Conservation (phyloP, 202 grass and related monocot species). For the Musa balbisiana region DNA sequence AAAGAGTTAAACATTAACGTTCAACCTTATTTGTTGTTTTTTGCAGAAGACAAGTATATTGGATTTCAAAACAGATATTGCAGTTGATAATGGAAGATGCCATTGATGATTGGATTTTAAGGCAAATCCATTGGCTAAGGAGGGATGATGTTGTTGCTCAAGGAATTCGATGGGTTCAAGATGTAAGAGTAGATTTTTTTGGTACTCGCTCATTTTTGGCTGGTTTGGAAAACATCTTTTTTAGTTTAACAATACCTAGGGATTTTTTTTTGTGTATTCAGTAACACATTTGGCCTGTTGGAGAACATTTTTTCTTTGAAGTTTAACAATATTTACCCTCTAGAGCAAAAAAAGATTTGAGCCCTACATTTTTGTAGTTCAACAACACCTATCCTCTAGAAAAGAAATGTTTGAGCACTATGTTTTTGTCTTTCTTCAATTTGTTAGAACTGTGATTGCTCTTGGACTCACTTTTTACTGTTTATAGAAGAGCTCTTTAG, state of each 20-base stretch:
- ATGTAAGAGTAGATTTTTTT: constrained; percentile 43
- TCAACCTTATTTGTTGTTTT: neutral
- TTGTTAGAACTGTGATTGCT: neutral
- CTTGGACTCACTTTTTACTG: neutral
- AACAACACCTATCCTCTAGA: neutral
- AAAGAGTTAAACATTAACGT: neutral
- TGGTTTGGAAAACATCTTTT: neutral
- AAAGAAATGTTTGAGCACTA: neutral
- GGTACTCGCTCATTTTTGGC: neutral
- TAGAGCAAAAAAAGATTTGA: neutral
- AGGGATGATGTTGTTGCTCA: constrained; percentile 61
- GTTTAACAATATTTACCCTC: neutral
- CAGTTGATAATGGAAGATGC: constrained; percentile 99
- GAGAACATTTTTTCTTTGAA: constrained; percentile 3
- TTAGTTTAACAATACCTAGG: too few relatives aligned
- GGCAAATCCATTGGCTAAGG: constrained; percentile 83
- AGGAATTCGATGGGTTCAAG: constrained; percentile 87
- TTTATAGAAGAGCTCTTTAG: neutral
- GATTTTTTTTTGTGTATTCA: too few relatives aligned
- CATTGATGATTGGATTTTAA: constrained; percentile 97
- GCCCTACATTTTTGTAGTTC: neutral
- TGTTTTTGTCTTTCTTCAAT: neutral
- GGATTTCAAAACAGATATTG: constrained; percentile 99
- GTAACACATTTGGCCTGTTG: neutral
- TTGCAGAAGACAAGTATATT: constrained; percentile 81